These are phyloP conservation scores for Oryza punctata DNA, from an alignment of 176 grass and related monocot genomes.

Conservation along the genomic window DNA sequence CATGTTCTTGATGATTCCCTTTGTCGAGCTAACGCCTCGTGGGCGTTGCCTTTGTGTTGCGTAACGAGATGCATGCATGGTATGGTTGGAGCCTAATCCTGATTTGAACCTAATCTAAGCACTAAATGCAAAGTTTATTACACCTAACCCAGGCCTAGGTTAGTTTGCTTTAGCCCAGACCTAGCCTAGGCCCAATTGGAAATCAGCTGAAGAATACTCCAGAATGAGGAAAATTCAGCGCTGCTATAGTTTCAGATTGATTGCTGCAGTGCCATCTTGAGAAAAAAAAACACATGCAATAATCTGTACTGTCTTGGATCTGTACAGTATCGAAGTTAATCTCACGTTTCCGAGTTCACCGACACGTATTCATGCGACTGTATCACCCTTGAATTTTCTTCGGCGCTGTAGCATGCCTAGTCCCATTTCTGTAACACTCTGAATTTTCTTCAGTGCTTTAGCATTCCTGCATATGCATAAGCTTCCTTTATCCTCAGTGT, in stretches of 20 bases:
- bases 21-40: slow-evolving; percentile 4
- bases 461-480: background rate
- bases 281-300: background rate
- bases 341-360: background rate
- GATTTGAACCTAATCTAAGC: slow-evolving; percentile 3
- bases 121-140: background rate
- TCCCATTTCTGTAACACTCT: background rate
- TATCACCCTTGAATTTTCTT: background rate
- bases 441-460: background rate
- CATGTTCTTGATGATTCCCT: slow-evolving; percentile 17
- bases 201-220: background rate
- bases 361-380: background rate
- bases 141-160: background rate
- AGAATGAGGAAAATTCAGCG: background rate
- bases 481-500: background rate
- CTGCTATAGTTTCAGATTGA: background rate
- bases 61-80: slow-evolving; percentile 9
- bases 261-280: background rate
- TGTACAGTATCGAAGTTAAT: background rate
- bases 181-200: background rate
- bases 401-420: background rate
- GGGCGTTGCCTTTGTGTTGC: background rate
- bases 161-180: background rate
- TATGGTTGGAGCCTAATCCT: background rate
- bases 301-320: background rate